Percentiles rank a stretch among this genome's conserved stretches.
Evolutionary conservation across 2,329 filamentous ascomycete species (phyloP).

Genomic region (Colletotrichum filicis): DNA sequence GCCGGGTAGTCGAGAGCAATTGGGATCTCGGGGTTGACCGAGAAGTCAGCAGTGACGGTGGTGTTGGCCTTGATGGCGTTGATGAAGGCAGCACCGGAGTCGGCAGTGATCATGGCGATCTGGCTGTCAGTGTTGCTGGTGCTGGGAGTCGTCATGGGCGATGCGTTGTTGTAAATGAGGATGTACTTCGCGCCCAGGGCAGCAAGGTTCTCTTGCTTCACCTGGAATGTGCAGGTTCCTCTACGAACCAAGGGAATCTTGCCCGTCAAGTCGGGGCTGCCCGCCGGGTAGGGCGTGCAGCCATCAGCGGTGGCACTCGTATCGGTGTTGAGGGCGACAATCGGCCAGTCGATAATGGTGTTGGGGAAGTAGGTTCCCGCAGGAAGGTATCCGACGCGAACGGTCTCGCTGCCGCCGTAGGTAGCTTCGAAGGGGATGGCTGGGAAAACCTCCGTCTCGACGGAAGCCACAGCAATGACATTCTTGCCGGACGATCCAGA

Average conservation of each 20-base stretch:
- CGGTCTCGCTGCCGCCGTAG: slow-evolving; percentile 41
- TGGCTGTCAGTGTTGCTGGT: slow-evolving; percentile 27
- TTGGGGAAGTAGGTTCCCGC: slow-evolving; percentile 46
- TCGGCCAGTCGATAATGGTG: slow-evolving; percentile 47
- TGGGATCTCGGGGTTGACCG: slow-evolving; percentile 38
- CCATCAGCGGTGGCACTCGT: slow-evolving; percentile 39
- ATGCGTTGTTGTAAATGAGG: slow-evolving; percentile 44
- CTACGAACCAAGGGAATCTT: slow-evolving; percentile 42
- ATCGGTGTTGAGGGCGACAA: slow-evolving; percentile 41
- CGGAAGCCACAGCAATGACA: slow-evolving; percentile 56
- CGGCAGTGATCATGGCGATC: slow-evolving; percentile 39
- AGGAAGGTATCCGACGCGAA: slow-evolving; percentile 46
- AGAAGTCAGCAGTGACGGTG: slow-evolving; percentile 45
- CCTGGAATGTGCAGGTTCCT: slow-evolving; percentile 44
- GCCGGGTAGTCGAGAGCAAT: slow-evolving; percentile 38
- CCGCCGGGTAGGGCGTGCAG: slow-evolving; percentile 40
- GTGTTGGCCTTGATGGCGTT: slow-evolving; percentile 39
- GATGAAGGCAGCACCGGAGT: slow-evolving; percentile 41
- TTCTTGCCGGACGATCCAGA: slow-evolving; percentile 53
- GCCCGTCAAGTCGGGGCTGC: slow-evolving; percentile 20
- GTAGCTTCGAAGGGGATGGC: slow-evolving; percentile 44
- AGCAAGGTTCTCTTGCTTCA: slow-evolving; percentile 42
- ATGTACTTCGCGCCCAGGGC: slow-evolving; percentile 42
- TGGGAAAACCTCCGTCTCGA: slow-evolving; percentile 45
- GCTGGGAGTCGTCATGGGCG: slow-evolving; percentile 30